These are phyloP conservation scores for Diaporthe citrichinensis DNA, from an alignment of 2,329 filamentous ascomycete species.

Conservation along the genomic window DNA sequence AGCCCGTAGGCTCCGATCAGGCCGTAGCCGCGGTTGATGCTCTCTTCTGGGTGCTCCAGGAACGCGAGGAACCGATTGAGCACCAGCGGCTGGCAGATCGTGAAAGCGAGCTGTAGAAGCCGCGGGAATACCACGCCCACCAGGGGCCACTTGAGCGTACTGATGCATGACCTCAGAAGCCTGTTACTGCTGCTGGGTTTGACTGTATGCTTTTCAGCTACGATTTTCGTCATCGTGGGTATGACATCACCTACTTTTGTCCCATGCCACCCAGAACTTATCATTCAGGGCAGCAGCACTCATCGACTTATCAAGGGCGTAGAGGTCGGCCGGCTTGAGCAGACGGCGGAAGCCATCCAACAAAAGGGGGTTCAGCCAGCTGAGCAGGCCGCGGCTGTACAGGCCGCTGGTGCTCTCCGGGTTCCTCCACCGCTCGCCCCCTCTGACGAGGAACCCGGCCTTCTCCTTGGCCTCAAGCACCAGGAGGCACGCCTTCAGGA, in stretches of 20 bases:
- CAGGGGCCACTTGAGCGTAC: conserved; percentile 49
- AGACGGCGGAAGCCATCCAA: conserved; percentile 53
- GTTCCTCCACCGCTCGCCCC: conserved; percentile 47
- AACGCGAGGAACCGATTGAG: conserved; percentile 52
- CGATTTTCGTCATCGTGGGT: not conserved
- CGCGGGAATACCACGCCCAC: conserved; percentile 51
- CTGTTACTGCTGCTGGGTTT: conserved; percentile 9
- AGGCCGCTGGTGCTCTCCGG: conserved; percentile 57
- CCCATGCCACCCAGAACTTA: conserved; percentile 51
- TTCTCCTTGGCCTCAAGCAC: conserved; percentile 58
- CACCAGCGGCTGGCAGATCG: conserved; percentile 55
- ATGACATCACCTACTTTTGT: conserved; percentile 45
- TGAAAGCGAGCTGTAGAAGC: conserved; percentile 52
- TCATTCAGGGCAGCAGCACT: conserved; percentile 47
- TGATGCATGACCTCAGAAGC: conserved; percentile 48
- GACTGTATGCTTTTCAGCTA: not conserved
- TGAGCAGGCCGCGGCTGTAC: conserved; percentile 54
- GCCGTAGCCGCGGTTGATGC: conserved; percentile 45
- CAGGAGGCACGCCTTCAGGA: conserved; percentile 53
- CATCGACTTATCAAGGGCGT: conserved; percentile 53
- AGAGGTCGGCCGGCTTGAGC: conserved; percentile 53
- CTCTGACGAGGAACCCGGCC: conserved; percentile 46
- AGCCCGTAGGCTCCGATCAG: conserved; percentile 45
- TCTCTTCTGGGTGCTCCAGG: conserved; percentile 44
- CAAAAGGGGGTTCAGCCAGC: conserved; percentile 57